Evolutionary conservation across 768 basidiomycete genomes (phyloP), one percentile per base, ranked within the genome.

Genomic region (Amylocystis lapponica): DNA sequence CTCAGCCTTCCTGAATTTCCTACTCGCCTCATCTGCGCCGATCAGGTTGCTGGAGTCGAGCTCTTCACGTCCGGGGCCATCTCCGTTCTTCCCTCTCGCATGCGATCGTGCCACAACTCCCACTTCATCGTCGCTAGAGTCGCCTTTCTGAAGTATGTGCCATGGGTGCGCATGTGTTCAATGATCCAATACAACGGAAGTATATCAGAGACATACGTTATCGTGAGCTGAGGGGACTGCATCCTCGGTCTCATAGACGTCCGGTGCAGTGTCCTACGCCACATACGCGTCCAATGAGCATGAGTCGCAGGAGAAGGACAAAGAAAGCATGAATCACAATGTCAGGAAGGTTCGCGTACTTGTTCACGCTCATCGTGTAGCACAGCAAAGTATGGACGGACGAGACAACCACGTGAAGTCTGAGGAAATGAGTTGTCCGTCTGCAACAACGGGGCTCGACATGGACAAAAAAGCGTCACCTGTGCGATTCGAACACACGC

Each of bases 221-320:
- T 66, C 63, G 37, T 74, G 69, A 22, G 74, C 59, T 13, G 71
- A 61, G 12, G 75, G 81, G 55, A 81, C 74, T 13, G 78, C 70
- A 52, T 95, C 92, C 35, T 88, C 85, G 0, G 92, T 95, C 60
- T 95, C 92, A 58, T 95, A 95, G 33, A 95, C 78, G 61, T 95
- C 92, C 30, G 78, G 90, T 2, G 88, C 90, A 11, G 86, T 88
- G 65, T 93, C 91, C 91, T 95, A 27, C 16, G 3, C 30, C n/a
- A n/a, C n/a, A n/a, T n/a, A n/a, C n/a, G n/a, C n/a, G n/a, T n/a
- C n/a, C 20, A 34, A 34, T 8, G 32, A 27, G 41, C 54, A 46
- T 46, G 42, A 27, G 10, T 16, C 23, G 14, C 13, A 17, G 6
- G 21, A 12, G 19, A 5, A 5, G 25, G 3, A 21, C 26, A 17